Base-by-base conservation (phyloP, 495 filamentous ascomycete genomes). In the Podospora pseudoanserina region DNA sequence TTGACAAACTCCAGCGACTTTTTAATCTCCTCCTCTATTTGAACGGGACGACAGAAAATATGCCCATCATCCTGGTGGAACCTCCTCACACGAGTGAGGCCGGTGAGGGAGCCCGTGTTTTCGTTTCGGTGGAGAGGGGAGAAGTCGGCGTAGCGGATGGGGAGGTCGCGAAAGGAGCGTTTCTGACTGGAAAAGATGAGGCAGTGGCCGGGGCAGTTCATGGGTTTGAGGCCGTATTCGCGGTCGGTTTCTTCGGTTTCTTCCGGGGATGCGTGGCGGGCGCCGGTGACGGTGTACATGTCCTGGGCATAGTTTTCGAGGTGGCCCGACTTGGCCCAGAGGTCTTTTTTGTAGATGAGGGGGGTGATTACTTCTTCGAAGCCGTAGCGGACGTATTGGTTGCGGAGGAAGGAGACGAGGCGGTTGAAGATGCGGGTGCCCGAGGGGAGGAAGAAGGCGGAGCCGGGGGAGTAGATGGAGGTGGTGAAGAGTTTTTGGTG, bases 21-120 rank as follows among this genome's bases (percentile, higher is more conserved):
- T 32, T 82, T 80, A 62, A 97, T 96, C 78, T 97, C 94, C 11
- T 86, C 82, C 66, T 88, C 83, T 68, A 97, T 91, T 79, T 97
- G 94, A 44, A 83, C 83, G 57, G 91, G 92, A 13, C 91, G 87
- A 76, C 94, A 97, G 79, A 97, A 97, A 55, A 97, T 96, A 75
- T 97, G 94, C 1, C 92, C 94, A 73, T 97, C 94, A 74, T 97
- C 94, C 77, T 97, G 94, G 78, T 97, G 94, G 75, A 97, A 97
- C n/a, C 92, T 85, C 56, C 94, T 86, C 26, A 97, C 91, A 63
- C 94, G 87, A 2, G 94, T 97, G 65, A 97, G 80, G 20, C 94
- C 94, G 70, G 89, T 93, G 71, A 97, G 79, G 0, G 94, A 86
- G 18, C 94, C 94, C 0, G 93, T 96, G 32, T 90, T 80, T 78